phyloP scores from a whole-genome alignment of 352 stramenopile species.

The Blastocystis sp. region DNA sequence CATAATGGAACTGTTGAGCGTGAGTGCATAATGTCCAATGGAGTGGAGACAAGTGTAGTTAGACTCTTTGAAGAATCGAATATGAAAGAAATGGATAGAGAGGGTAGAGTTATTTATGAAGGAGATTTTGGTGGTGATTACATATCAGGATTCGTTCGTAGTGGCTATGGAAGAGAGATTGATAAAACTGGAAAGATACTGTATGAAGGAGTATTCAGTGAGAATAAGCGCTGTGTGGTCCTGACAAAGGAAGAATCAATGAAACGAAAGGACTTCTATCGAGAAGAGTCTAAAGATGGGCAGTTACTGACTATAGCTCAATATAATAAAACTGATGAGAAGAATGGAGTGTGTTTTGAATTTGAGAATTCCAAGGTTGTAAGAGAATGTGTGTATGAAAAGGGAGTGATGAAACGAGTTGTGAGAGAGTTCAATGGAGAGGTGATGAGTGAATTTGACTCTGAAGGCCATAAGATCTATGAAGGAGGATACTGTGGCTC shows the following conservation, averaged over 20 bases:
- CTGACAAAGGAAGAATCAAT: no score
- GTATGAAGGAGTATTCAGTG: no score
- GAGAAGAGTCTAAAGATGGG: no score
- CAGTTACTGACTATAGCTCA: no score
- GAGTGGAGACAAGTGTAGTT: background rate
- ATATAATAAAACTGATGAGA: background rate
- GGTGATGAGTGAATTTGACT: slow-evolving; percentile 3
- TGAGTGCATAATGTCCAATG: background rate
- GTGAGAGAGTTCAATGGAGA: background rate
- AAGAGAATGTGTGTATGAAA: background rate
- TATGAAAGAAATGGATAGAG: no score
- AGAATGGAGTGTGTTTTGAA: background rate
- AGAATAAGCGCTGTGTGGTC: no score
- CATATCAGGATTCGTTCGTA: background rate
- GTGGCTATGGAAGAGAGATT: background rate
- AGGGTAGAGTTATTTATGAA: background rate
- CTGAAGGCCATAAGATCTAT: slow-evolving; percentile 15
- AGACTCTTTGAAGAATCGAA: no score
- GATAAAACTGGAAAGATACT: background rate
- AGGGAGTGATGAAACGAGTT: slow-evolving; percentile 20
- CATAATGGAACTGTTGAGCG: background rate
- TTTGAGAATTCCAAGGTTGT: background rate
- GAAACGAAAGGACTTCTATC: no score
- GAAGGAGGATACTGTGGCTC: background rate
- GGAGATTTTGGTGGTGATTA: background rate